Evolutionary conservation across 192 early-diverging fungal genomes (phyloP).

Genomic region (Linnemannia zychae): DNA sequence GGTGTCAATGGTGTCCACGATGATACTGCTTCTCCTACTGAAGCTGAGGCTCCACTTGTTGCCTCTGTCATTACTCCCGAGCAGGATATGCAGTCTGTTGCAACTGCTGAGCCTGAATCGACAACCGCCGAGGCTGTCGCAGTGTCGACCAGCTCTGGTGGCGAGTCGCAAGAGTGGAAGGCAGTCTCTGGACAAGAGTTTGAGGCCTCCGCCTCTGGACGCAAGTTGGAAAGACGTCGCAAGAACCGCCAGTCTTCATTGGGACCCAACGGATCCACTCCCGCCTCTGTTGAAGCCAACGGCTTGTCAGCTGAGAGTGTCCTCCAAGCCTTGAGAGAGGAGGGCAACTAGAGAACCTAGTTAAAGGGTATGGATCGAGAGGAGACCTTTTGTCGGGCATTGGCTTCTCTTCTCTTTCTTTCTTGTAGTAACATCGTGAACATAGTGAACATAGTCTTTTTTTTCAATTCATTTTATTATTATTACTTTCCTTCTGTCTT

Average conservation of each 20-base stretch:
- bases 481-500: background rate
- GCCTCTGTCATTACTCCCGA: background rate
- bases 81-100: slow-evolving; percentile 6
- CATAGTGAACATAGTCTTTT: slow-evolving; percentile 9
- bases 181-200: slow-evolving; percentile 37
- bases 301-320: slow-evolving; percentile 52
- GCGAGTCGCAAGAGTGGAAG: slow-evolving; percentile 31
- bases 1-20: background rate
- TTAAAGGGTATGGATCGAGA: background rate
- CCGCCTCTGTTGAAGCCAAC: background rate
- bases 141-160: background rate
- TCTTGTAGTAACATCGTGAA: background rate
- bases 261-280: background rate
- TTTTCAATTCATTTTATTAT: background rate
- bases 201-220: slow-evolving; percentile 24
- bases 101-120: background rate
- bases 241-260: slow-evolving; percentile 41
- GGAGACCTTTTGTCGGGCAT: background rate
- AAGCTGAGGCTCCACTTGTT: background rate
- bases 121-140: background rate
- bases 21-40: background rate
- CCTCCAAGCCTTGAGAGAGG: slow-evolving; percentile 46
- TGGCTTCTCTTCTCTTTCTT: background rate
- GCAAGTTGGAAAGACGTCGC: slow-evolving; percentile 47
- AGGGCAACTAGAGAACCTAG: slow-evolving; percentile 9